Conservation (phyloP, 257 asterid genomes). For the Nicotiana tabacum region DNA sequence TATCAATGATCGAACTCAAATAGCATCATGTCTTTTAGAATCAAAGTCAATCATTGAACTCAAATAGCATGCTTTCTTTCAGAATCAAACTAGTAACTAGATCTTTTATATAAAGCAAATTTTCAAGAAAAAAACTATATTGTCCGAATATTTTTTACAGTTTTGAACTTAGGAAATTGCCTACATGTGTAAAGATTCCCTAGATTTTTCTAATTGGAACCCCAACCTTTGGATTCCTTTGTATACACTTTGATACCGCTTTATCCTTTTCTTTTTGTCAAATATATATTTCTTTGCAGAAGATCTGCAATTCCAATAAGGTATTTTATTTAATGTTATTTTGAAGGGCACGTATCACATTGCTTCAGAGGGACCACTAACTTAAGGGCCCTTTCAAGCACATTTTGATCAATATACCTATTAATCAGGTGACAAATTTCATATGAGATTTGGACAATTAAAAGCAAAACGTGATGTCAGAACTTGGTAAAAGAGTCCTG, state of each 20-base stretch:
- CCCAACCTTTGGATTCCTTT: not conserved
- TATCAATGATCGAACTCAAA: not conserved
- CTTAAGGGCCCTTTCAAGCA: not conserved
- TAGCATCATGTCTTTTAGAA: not conserved
- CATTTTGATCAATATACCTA: not conserved
- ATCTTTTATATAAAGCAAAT: not conserved
- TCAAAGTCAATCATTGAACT: not conserved
- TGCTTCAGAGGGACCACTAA: not conserved
- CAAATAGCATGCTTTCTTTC: not conserved
- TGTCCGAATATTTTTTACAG: not conserved
- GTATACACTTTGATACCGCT: not conserved
- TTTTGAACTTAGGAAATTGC: not conserved
- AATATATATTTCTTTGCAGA: not conserved
- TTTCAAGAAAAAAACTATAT: not conserved
- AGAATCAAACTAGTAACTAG: not conserved
- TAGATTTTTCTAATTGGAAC: not conserved
- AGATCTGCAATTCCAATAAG: not conserved
- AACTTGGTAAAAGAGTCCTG: not conserved
- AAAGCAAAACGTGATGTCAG: slow-evolving; percentile 5
- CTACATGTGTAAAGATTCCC: not conserved
- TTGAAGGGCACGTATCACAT: not conserved
- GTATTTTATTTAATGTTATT: not conserved
- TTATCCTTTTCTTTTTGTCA: not conserved
- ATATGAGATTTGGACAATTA: not conserved
- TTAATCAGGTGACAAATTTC: not conserved